Base-by-base conservation (phyloP, 2,329 filamentous ascomycete genomes). In the Colletotrichum salicis region DNA sequence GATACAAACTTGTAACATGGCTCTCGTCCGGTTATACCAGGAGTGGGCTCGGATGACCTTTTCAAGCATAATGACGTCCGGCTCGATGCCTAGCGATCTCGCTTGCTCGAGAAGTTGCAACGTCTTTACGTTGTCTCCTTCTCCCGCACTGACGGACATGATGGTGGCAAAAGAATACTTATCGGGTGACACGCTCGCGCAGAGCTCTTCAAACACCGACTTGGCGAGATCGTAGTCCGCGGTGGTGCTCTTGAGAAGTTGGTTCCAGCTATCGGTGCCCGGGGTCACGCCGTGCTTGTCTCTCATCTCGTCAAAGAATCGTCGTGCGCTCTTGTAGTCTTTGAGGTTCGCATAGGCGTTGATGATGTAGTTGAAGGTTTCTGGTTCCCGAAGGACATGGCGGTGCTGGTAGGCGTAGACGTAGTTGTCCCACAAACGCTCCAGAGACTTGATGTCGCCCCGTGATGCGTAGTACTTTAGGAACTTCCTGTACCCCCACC, bases 81-180 rank as follows among this genome's bases (percentile, higher is more conserved):
- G 83, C 27, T 86, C 87, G 19, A 89, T 84, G 19, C 80, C 75
- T 29, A 93, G 78, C n/a, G 86, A 78, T 71, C 90, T 87, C 15
- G 93, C 92, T 68, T 89, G 84, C 35, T 86, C 85, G 75, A 93
- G 90, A 19, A 97, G 81, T 27, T 91, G 86, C 29, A 92, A 84
- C 1, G 93, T 90, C 64, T 88, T 88, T 27, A 92, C 88, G 1
- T 95, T 82, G 78, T 98, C 95, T 27, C 95, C 95, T 75, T 90
- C 87, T 15, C 86, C 86, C 19, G 91, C 91, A 62, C 90, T 89
- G 76, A 97, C 86, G 29, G 89, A 87, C 88, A 97, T 93, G 73
- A 97, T 82, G 5, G 91, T 92, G 3, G 88, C 90, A 76, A 94
- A 94, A 0, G 91, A 93, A 76, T 89, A 86, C 0, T 82, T 77